phyloP scores from a whole-genome alignment of 2,329 filamentous ascomycete genomes.

The Fusarium tricinctum region DNA sequence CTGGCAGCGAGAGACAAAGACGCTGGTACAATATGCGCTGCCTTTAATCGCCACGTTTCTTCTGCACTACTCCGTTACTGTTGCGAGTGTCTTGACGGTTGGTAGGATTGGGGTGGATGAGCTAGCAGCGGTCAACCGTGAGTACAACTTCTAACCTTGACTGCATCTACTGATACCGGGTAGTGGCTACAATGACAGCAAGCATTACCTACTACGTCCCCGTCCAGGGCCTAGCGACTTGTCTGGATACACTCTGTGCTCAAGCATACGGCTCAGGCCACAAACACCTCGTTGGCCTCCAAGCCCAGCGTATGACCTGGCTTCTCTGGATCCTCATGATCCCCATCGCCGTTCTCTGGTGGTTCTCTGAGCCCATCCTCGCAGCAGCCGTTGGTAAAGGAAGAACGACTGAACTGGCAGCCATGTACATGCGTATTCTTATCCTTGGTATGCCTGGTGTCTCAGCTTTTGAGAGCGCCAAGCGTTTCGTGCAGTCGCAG shows the following conservation, averaged over 20 bases:
- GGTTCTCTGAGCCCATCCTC: slow-evolving; percentile 74
- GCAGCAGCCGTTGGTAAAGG: slow-evolving; percentile 53
- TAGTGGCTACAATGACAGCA: slow-evolving; percentile 75
- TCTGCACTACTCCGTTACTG: slow-evolving; percentile 82
- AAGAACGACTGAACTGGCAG: slow-evolving; percentile 77
- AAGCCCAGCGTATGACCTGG: slow-evolving; percentile 82
- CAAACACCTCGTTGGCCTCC: slow-evolving; percentile 86
- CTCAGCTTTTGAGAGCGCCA: slow-evolving; percentile 79
- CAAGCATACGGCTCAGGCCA: slow-evolving; percentile 92
- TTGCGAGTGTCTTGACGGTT: slow-evolving; percentile 80
- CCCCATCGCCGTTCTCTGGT: slow-evolving; percentile 79
- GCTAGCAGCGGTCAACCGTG: slow-evolving; percentile 56
- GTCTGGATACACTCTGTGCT: slow-evolving; percentile 88
- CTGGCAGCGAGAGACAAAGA: slow-evolving; percentile 88
- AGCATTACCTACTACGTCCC: slow-evolving; percentile 82
- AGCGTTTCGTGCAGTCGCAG: slow-evolving; percentile 84
- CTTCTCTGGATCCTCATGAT: slow-evolving; percentile 79
- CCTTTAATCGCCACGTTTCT: slow-evolving; percentile 78
- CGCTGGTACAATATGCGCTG: slow-evolving; percentile 76
- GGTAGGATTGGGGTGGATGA: slow-evolving; percentile 77
- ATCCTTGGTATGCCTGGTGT: slow-evolving; percentile 79
- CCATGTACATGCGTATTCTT: slow-evolving; percentile 77
- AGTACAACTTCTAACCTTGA: slow-evolving; percentile 1
- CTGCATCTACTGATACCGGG: neutral
- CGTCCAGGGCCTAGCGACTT: slow-evolving; percentile 84